These are phyloP conservation scores for Benincasa hispida DNA, from an alignment of 306 rosid genomes.

Conservation along the genomic window DNA sequence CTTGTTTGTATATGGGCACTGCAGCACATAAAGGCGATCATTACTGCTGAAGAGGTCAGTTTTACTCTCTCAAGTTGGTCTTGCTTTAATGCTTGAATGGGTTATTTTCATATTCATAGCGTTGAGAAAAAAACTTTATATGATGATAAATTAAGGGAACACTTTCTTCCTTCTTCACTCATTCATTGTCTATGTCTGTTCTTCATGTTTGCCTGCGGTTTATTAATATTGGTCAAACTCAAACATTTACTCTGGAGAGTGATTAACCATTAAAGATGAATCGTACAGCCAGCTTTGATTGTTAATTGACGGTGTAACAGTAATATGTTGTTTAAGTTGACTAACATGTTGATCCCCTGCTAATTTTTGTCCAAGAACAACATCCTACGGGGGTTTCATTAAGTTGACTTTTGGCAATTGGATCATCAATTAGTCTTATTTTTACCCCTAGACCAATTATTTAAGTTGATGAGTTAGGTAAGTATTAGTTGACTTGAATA, in stretches of 20 bases:
- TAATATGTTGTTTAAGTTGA: not conserved
- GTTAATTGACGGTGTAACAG: not conserved
- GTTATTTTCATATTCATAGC: not conserved
- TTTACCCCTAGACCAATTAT: not conserved
- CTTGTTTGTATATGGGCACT: constrained; percentile 14
- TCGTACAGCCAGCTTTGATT: not conserved
- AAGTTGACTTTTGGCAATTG: not conserved
- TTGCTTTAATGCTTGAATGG: not conserved
- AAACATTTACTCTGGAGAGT: not conserved
- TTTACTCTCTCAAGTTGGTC: not conserved
- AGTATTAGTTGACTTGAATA: not conserved
- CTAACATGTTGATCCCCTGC: not conserved
- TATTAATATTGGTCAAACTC: not conserved
- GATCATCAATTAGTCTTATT: not conserved
- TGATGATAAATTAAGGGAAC: not conserved
- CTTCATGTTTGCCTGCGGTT: not conserved
- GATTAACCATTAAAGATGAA: not conserved
- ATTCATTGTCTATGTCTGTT: not conserved
- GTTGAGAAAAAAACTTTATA: not conserved
- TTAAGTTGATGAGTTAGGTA: not conserved
- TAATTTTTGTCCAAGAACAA: not conserved
- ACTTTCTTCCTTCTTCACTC: not conserved
- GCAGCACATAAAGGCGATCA: constrained; percentile 96
- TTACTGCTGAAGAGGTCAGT: constrained; percentile 90
- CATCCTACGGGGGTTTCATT: not conserved